Percentiles rank a stretch among this genome's conserved stretches.
These are phyloP conservation scores for Batrachochytrium dendrobatidis DNA, from an alignment of 371 early-diverging fungal genomes.

Conservation along the genomic window DNA sequence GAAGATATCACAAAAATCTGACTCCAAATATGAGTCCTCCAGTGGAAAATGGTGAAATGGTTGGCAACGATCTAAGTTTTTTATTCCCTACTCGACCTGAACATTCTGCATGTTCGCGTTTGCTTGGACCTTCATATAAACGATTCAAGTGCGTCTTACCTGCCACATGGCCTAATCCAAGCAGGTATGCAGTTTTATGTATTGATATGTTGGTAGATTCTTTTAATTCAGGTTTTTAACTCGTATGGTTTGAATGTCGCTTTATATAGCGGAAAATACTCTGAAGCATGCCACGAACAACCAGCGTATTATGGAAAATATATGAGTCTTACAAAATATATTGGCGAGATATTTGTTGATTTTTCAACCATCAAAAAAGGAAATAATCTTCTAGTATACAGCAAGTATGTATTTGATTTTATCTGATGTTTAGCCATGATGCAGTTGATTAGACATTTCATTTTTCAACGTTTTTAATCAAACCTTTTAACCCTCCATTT, in stretches of 20 bases:
- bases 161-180: neutral
- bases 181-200: neutral
- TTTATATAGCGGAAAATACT: neutral
- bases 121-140: constrained; percentile 1
- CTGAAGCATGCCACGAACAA: neutral
- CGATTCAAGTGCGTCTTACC: neutral
- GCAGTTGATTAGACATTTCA: too few relatives aligned
- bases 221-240: neutral
- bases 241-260: neutral
- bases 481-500: neutral
- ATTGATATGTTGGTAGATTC: neutral
- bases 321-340: neutral
- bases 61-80: constrained; percentile 14
- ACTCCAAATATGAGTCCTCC: neutral
- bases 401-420: neutral
- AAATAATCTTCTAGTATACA: constrained; percentile 6
- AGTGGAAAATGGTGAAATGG: neutral
- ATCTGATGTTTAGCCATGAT: neutral
- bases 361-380: constrained; percentile 1
- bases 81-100: constrained; percentile 8
- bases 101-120: neutral
- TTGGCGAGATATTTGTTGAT: constrained; percentile 2
- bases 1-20: neutral
- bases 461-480: too few relatives aligned
- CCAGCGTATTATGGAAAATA: neutral